phyloP scores from a whole-genome alignment of 345 rosid species.

The Microcos paniculata region DNA sequence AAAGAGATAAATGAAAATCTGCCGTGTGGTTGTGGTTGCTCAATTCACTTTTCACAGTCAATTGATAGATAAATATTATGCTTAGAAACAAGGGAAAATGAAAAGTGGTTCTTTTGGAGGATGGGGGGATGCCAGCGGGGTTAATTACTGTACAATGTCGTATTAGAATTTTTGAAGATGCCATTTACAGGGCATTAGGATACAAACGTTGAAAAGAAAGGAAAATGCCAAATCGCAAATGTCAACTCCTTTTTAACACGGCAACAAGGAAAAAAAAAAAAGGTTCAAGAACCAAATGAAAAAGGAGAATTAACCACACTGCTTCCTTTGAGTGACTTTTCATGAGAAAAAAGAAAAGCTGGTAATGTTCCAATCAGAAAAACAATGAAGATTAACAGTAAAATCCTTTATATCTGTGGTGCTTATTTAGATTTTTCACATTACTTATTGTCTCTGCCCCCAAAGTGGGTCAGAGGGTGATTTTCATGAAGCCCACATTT shows the following conservation, averaged over 20 bases:
- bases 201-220: background rate
- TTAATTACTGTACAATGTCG: background rate
- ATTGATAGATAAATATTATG: background rate
- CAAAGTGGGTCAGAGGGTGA: background rate
- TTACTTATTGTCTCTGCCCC: background rate
- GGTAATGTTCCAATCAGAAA: background rate
- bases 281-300: no score
- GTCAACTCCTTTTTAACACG: conserved; percentile 1
- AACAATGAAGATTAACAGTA: background rate
- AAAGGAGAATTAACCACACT: background rate
- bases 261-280: background rate
- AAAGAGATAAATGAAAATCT: no score
- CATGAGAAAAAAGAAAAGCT: background rate
- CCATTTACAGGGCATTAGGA: background rate
- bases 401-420: background rate
- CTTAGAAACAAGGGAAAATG: no score
- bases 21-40: no score
- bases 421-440: background rate
- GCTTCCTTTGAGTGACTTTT: background rate
- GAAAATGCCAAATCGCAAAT: background rate
- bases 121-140: conserved; percentile 1
- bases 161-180: background rate
- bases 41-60: no score
- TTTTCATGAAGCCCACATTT: background rate
- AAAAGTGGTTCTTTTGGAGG: background rate